phyloP scores from a whole-genome alignment of 2,329 filamentous ascomycete species.

The Colletotrichum liaoningense region DNA sequence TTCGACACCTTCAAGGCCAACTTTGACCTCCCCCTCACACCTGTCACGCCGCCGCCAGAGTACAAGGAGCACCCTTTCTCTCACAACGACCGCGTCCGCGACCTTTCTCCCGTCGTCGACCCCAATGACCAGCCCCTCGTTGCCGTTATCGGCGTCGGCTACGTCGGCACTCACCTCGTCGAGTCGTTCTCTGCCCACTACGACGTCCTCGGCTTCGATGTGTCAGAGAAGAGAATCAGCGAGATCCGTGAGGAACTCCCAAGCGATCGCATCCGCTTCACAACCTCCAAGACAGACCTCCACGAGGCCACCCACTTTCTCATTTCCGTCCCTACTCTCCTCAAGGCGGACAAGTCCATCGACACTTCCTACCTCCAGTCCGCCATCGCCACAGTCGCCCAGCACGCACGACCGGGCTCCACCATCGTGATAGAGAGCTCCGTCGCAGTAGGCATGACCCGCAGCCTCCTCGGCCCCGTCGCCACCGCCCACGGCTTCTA shows the following conservation, averaged over 20 bases:
- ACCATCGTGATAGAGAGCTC: constrained; percentile 54
- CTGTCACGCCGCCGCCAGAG: constrained; percentile 1
- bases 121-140: constrained; percentile 45
- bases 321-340: constrained; percentile 54
- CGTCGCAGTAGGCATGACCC: constrained; percentile 56
- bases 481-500: constrained; percentile 45
- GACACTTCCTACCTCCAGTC: constrained; percentile 49
- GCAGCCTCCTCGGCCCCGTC: constrained; percentile 48
- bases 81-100: constrained; percentile 4
- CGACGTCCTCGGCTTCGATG: constrained; percentile 58
- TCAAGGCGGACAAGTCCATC: constrained; percentile 48
- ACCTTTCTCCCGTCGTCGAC: not conserved
- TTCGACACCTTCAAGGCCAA: not conserved
- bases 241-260: constrained; percentile 44
- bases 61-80: not conserved
- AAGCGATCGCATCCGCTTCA: constrained; percentile 43
- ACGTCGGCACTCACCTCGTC: constrained; percentile 62
- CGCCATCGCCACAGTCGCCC: constrained; percentile 47
- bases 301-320: constrained; percentile 51
- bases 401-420: constrained; percentile 46
- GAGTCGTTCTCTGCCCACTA: constrained; percentile 52
- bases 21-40: not conserved
- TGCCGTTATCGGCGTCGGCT: constrained; percentile 64
- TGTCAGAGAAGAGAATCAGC: constrained; percentile 53
- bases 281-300: constrained; percentile 48